A percentile compares a stretch with the other conserved stretches of the same genome.
Evolutionary conservation across 164 flowering plant species (phyloP).

Genomic region (Chimonanthus praecox): DNA sequence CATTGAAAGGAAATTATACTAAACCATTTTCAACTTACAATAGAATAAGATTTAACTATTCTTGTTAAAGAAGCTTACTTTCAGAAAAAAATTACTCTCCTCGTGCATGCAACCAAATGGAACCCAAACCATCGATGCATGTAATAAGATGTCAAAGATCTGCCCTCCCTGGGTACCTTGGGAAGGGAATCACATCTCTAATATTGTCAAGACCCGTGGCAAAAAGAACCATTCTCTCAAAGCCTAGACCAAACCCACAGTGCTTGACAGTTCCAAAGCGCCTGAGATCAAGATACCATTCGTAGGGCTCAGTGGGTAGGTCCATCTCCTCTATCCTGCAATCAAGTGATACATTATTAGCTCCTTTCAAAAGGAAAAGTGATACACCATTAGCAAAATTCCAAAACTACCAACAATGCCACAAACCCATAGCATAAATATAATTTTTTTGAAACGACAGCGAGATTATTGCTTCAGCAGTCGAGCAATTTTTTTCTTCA

Average conservation of each 20-base stretch:
- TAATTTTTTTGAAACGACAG: too few relatives aligned
- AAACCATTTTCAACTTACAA: too few relatives aligned
- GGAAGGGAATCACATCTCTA: constrained; percentile 95
- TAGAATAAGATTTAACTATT: too few relatives aligned
- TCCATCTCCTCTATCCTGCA: constrained; percentile 81
- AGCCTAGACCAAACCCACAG: constrained; percentile 94
- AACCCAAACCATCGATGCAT: background rate
- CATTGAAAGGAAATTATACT: background rate
- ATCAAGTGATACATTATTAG: background rate
- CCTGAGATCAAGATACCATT: constrained; percentile 94
- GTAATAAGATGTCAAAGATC: constrained; percentile 45
- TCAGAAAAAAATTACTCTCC: too few relatives aligned
- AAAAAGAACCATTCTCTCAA: constrained; percentile 90
- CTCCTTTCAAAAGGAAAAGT: background rate
- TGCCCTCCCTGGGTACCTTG: constrained; percentile 91
- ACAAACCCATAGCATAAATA: background rate
- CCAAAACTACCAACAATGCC: background rate
- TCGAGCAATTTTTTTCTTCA: too few relatives aligned
- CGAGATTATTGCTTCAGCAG: background rate
- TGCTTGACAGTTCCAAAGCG: constrained; percentile 88
- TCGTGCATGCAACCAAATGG: too few relatives aligned
- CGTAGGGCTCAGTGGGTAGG: constrained; percentile 85
- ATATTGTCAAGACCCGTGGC: constrained; percentile 95
- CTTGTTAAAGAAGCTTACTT: too few relatives aligned
- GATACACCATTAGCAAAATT: background rate